Conservation (phyloP, 306 rosid species). For the Casuarina cunninghamiana region DNA sequence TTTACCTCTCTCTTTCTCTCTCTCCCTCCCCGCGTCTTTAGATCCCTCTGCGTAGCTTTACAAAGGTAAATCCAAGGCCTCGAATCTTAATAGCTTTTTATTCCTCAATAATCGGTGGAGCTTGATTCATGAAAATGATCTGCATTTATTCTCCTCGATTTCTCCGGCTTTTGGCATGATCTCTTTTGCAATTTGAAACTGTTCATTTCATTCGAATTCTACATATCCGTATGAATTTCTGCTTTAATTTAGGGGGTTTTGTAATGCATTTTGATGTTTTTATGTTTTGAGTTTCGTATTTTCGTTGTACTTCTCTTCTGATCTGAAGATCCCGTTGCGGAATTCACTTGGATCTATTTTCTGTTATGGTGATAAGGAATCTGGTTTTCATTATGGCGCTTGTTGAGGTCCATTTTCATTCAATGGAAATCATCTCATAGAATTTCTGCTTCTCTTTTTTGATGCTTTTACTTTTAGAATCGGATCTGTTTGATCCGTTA, state of each 20-base stretch:
- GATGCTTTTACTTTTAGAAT: conserved; percentile 1
- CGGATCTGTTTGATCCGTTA: conserved; percentile 44
- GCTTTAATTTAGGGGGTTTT: background rate
- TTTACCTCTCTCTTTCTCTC: conserved; percentile 10
- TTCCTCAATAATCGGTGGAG: background rate
- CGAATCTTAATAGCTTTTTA: conserved; percentile 30
- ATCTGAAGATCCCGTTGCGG: conserved; percentile 30
- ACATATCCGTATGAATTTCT: background rate
- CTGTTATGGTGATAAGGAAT: conserved; percentile 1
- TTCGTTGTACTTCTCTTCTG: conserved; percentile 9
- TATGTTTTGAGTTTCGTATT: background rate
- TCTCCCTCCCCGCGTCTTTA: conserved; percentile 8
- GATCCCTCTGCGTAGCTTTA: conserved; percentile 49
- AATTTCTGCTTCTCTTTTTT: conserved; percentile 19
- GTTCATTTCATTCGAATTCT: background rate
- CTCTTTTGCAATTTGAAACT: background rate
- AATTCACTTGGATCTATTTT: conserved; percentile 38
- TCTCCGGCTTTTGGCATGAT: background rate
- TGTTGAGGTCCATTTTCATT: conserved; percentile 17
- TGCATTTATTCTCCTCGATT: conserved; percentile 1
- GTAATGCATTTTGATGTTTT: conserved; percentile 7
- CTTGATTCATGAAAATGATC: background rate
- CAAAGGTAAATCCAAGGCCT: conserved; percentile 46
- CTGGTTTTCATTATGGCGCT: conserved; percentile 8
- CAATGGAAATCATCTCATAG: conserved; percentile 13